Conservation (phyloP, 306 rosid genomes). For the Luffa acutangula region DNA sequence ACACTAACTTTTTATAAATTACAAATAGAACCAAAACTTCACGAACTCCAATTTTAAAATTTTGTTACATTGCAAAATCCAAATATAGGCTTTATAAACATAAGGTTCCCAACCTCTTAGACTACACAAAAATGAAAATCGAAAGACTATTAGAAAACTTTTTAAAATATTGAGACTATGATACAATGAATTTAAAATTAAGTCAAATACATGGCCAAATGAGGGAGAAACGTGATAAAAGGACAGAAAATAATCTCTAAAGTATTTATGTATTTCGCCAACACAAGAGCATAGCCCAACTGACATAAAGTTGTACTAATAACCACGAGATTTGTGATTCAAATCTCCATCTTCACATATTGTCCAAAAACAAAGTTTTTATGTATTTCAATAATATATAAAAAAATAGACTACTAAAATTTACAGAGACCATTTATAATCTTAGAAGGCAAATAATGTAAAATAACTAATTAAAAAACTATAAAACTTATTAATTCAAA, state of each 20-base stretch:
- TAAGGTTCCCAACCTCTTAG: neutral
- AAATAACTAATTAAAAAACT: neutral
- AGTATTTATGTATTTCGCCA: neutral
- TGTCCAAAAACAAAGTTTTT: too few relatives aligned
- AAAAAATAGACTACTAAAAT: neutral
- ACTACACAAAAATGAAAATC: too few relatives aligned
- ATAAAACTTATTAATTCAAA: too few relatives aligned
- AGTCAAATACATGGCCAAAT: too few relatives aligned
- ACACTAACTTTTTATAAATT: too few relatives aligned
- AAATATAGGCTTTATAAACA: neutral
- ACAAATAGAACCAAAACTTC: neutral
- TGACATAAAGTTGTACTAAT: too few relatives aligned
- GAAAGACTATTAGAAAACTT: too few relatives aligned
- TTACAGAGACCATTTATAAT: neutral
- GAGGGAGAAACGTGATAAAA: neutral
- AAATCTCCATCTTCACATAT: too few relatives aligned
- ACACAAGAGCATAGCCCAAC: too few relatives aligned
- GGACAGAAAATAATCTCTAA: neutral
- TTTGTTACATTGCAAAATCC: neutral
- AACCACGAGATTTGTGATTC: too few relatives aligned
- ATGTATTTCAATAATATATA: neutral
- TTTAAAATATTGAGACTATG: too few relatives aligned
- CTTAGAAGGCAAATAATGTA: neutral
- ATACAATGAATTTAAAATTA: too few relatives aligned
- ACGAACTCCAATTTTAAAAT: neutral